phyloP scores from a whole-genome alignment of 352 stramenopile species.

The Globisporangium splendens region DNA sequence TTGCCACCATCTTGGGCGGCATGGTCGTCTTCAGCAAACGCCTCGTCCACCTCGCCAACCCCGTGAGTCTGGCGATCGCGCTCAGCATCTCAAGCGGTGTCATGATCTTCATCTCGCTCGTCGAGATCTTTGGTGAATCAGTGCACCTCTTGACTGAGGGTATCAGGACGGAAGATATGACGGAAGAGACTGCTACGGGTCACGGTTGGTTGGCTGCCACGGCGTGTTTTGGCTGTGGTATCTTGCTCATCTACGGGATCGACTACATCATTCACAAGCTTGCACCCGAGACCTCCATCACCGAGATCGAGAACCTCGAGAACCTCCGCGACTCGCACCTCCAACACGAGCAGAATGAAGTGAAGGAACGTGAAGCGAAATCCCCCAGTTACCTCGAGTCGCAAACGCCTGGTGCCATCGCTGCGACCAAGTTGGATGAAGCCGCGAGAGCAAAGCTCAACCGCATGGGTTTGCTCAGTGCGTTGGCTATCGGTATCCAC shows the following conservation, averaged over 20 bases:
- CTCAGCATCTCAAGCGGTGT: conserved; percentile 58
- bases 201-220: conserved; percentile 80
- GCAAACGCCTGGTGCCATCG: no score
- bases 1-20: conserved; percentile 40
- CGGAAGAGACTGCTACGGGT: conserved; percentile 23
- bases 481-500: conserved; percentile 92
- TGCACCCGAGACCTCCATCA: no score
- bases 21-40: conserved; percentile 40
- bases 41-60: conserved; percentile 40
- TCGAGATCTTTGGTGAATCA: conserved; percentile 50
- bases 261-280: conserved; percentile 35
- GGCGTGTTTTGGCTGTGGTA: conserved; percentile 83
- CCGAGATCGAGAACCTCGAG: no score
- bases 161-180: conserved; percentile 33
- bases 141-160: conserved; percentile 30
- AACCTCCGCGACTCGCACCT: no score
- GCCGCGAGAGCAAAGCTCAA: no score
- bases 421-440: no score
- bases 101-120: conserved; percentile 79
- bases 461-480: conserved; percentile 88
- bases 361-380: no score
- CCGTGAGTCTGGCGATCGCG: conserved; percentile 72
- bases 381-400: no score
- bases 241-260: conserved; percentile 53
- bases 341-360: no score